Evolutionary conservation across 331 rosid genomes (phyloP).

Genomic region (Malus hybrid): DNA sequence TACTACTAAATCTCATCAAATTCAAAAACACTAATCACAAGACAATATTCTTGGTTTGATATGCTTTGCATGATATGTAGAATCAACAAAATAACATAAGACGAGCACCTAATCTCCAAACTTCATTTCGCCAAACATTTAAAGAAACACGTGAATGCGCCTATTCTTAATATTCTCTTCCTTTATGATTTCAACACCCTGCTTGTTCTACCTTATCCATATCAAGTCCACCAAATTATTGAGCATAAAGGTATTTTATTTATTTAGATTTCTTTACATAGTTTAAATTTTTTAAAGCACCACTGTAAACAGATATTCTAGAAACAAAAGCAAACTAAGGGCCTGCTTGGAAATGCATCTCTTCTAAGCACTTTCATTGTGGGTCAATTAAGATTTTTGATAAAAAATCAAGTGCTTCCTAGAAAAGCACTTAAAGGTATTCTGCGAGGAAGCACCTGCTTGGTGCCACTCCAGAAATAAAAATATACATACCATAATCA

Average conservation of each 20-base stretch:
- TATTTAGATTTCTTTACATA: neutral
- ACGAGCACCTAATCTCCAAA: neutral
- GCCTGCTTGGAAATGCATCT: too few relatives aligned
- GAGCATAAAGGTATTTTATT: neutral
- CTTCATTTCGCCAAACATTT: neutral
- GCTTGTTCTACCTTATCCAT: neutral
- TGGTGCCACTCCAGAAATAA: too few relatives aligned
- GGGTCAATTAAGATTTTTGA: too few relatives aligned
- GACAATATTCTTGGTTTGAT: neutral
- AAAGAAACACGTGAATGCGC: neutral
- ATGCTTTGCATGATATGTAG: neutral
- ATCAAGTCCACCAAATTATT: neutral
- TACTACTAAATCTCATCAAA: neutral
- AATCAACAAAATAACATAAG: neutral
- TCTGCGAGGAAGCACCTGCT: too few relatives aligned
- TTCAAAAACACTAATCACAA: neutral
- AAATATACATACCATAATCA: too few relatives aligned
- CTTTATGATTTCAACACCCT: neutral
- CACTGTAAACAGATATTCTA: neutral
- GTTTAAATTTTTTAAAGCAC: neutral
- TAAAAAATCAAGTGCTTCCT: too few relatives aligned
- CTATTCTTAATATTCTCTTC: neutral
- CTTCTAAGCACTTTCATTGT: too few relatives aligned
- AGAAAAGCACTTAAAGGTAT: too few relatives aligned
- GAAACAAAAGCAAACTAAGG: too few relatives aligned